Percentiles rank a stretch among this genome's conserved stretches.
Conservation (phyloP, 116 monocot genomes). For the Dioscorea cayenensis region DNA sequence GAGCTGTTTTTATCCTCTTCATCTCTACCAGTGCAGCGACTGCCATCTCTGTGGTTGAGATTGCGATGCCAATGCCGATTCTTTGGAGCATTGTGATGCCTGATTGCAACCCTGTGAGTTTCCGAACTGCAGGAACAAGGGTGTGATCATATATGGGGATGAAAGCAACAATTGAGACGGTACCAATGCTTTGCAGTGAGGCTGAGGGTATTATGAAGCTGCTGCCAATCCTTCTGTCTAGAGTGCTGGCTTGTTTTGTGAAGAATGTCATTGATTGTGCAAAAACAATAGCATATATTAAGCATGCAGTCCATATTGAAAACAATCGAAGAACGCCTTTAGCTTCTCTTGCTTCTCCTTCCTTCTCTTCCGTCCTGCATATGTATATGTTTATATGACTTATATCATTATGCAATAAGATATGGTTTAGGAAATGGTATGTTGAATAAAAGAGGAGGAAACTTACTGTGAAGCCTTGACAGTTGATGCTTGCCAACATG, state of each 20-base stretch:
- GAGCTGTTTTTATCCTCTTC: conserved; percentile 23
- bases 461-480: no score
- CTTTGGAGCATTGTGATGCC: conserved; percentile 53
- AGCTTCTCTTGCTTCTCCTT: not conserved
- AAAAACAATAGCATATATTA: conserved; percentile 24
- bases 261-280: conserved; percentile 41
- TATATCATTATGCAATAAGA: no score
- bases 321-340: conserved; percentile 15
- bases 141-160: conserved; percentile 34
- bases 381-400: no score
- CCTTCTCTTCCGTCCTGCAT: not conserved
- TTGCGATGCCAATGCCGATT: conserved; percentile 28
- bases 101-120: conserved; percentile 16
- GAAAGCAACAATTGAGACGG: conserved; percentile 20
- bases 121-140: conserved; percentile 27
- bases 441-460: no score
- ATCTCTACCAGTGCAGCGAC: conserved; percentile 44
- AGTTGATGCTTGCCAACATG: not conserved
- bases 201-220: conserved; percentile 33
- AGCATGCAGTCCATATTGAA: conserved; percentile 31
- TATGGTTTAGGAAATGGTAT: no score
- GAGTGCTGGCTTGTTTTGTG: conserved; percentile 45
- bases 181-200: conserved; percentile 29
- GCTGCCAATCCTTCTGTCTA: conserved; percentile 31
- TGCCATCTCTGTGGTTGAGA: conserved; percentile 21